Base-by-base conservation (phyloP, 208 protist species). In the Leishmania guyanensis region DNA sequence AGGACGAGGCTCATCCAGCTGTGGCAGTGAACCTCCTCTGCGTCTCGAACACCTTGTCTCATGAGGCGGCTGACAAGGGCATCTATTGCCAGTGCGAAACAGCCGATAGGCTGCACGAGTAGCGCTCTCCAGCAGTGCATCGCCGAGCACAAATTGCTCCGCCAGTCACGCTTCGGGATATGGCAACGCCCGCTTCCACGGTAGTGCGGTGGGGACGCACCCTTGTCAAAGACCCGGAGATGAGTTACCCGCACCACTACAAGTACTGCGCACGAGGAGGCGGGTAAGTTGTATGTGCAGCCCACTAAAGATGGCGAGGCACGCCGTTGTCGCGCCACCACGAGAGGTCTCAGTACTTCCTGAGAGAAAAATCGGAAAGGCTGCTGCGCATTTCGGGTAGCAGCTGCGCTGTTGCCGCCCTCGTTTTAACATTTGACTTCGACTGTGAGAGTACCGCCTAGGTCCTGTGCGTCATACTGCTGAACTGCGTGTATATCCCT, bases 261-360 rank as follows among this genome's bases (percentile, higher is more conserved):
- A 77, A 81, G 58, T 88, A 86, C 80, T 29, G 36, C 68, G n/a
- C 46, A 78, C n/a, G 64, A 48, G 46, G 54, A 86, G 53, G 76
- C 65, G 1, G 82, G 82, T 48, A 77, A 83, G 50, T 75, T 82
- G 14, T 89, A 83, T 78, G 81, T 82, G 84, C 78, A 70, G 43
- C 84, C 86, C 16, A 83, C 77, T n/a, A 78, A 80, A 58, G 87
- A 88, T 66, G 82, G 89, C 54, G 58, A n/a, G 58, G 58, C 43
- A 46, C 43, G 43, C 43, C 43, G 4, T 46, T 46, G 43, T 46
- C 0, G 58, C 53, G 83, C 46, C 76, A 89, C 56, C 88, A 92
- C 81, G 89, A 86, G 86, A 90, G 89, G 86, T 78, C 71, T 72
- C 84, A 86, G 36, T 90, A 79, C 81, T 92, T 92, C 58, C 43